These are phyloP conservation scores for Penicillium capsulatum DNA, from an alignment of 2,329 filamentous ascomycete genomes.

Conservation along the genomic window DNA sequence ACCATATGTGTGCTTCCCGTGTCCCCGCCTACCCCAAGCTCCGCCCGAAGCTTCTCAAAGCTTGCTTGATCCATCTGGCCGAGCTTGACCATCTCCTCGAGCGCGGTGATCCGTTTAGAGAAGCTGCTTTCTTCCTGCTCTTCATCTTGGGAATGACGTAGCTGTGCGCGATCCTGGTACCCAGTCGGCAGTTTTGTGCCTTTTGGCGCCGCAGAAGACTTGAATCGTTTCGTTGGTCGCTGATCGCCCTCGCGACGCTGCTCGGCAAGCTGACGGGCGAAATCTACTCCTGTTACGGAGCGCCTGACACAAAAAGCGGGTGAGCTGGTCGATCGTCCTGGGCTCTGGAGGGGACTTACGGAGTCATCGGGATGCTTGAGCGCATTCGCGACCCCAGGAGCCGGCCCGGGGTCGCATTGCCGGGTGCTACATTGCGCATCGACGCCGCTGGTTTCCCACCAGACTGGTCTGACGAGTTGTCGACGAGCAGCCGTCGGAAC, in stretches of 20 bases:
- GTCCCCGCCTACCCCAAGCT: slow-evolving; percentile 76
- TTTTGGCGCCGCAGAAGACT: slow-evolving; percentile 70
- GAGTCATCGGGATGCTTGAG: slow-evolving; percentile 88
- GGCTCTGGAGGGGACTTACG: slow-evolving; percentile 53
- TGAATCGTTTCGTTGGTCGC: slow-evolving; percentile 67
- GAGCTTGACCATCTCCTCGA: slow-evolving; percentile 77
- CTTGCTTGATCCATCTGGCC: slow-evolving; percentile 76
- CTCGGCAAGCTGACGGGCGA: slow-evolving; percentile 79
- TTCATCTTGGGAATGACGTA: slow-evolving; percentile 54
- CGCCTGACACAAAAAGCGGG: slow-evolving; percentile 49
- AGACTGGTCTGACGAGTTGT: slow-evolving; percentile 40
- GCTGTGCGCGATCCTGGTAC: slow-evolving; percentile 76
- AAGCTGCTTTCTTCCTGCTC: slow-evolving; percentile 50
- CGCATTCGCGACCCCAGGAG: slow-evolving; percentile 72
- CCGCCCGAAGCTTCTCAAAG: slow-evolving; percentile 68
- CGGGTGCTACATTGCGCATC: slow-evolving; percentile 28
- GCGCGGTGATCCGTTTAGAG: slow-evolving; percentile 65
- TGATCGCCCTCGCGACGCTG: slow-evolving; percentile 54
- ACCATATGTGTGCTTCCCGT: slow-evolving; percentile 77
- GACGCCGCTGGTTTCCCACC: slow-evolving; percentile 10
- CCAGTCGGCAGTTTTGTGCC: slow-evolving; percentile 74
- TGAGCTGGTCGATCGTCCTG: slow-evolving; percentile 1
- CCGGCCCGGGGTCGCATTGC: slow-evolving; percentile 48
- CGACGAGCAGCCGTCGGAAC: slow-evolving; percentile 74
- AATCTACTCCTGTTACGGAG: slow-evolving; percentile 64